phyloP scores from a whole-genome alignment of 2,329 filamentous ascomycete genomes.

The Hypoxylon sp. region DNA sequence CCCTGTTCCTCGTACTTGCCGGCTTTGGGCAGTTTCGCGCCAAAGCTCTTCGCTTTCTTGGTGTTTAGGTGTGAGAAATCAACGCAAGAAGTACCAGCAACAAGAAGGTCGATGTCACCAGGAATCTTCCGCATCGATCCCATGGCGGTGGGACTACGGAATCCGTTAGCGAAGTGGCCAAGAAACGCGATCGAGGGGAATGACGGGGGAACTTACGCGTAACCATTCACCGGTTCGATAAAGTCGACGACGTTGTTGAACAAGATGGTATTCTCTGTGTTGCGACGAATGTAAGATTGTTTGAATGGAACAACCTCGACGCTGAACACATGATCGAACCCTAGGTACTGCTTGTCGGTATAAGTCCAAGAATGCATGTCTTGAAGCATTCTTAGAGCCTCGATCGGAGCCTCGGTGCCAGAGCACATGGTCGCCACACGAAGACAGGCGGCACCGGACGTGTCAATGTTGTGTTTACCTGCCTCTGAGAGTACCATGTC shows the following conservation, averaged over 20 bases:
- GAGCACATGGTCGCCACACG: constrained; percentile 78
- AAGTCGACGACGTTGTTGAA: constrained; percentile 69
- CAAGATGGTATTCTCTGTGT: constrained; percentile 59
- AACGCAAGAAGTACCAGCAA: constrained; percentile 79
- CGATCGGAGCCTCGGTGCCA: constrained; percentile 77
- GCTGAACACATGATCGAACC: constrained; percentile 65
- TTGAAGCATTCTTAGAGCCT: constrained; percentile 67
- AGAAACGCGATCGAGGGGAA: constrained; percentile 1
- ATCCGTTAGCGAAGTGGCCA: constrained; percentile 16
- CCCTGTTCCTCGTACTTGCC: neutral
- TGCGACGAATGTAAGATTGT: constrained; percentile 69
- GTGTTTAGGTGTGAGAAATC: constrained; percentile 74
- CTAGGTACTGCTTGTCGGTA: constrained; percentile 47
- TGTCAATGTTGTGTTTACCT: neutral
- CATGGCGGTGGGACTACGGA: constrained; percentile 69
- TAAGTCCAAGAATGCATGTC: constrained; percentile 49
- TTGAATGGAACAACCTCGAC: constrained; percentile 71
- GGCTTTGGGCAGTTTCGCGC: constrained; percentile 28
- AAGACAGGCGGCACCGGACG: constrained; percentile 40
- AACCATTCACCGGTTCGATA: constrained; percentile 45
- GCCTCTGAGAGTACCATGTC: constrained; percentile 39
- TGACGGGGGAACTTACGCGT: constrained; percentile 53
- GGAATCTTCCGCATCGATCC: constrained; percentile 67
- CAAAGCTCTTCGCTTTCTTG: constrained; percentile 54
- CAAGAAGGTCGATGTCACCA: constrained; percentile 65